Conservation (phyloP, 106 monocot genomes). For the Phalaenopsis aphrodite region DNA sequence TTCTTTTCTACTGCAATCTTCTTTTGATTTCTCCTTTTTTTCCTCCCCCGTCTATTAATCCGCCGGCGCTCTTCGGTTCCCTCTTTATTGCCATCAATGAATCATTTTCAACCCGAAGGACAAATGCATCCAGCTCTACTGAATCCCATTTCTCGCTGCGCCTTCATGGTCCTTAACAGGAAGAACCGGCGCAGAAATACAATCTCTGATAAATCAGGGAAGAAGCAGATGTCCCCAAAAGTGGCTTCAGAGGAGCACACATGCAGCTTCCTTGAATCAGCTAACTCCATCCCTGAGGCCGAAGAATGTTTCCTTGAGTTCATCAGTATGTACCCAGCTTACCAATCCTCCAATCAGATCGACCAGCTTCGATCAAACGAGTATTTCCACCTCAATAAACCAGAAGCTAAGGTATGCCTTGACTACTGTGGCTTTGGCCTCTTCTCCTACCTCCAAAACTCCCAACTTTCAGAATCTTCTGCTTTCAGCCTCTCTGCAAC, state of each 20-base stretch:
- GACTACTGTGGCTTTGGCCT: constrained; percentile 72
- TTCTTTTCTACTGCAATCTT: too few relatives aligned
- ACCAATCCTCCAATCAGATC: constrained; percentile 38
- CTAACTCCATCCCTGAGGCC: constrained; percentile 34
- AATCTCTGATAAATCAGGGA: background rate
- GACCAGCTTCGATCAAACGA: constrained; percentile 37
- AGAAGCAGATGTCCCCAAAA: constrained; percentile 11
- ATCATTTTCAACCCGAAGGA: background rate
- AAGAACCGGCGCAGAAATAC: constrained; percentile 4
- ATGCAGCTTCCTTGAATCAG: constrained; percentile 20
- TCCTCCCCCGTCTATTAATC: background rate
- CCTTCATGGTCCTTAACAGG: constrained; percentile 59
- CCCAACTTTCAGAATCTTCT: constrained; percentile 31
- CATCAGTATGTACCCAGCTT: constrained; percentile 54
- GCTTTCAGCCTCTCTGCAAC: constrained; percentile 51
- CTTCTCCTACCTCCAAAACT: constrained; percentile 53
- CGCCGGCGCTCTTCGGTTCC: background rate
- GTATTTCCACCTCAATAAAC: constrained; percentile 40
- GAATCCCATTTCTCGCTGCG: constrained; percentile 92
- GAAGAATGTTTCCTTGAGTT: constrained; percentile 38
- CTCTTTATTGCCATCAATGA: background rate
- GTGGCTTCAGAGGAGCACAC: constrained; percentile 12
- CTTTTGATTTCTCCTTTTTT: too few relatives aligned
- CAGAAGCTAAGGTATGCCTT: constrained; percentile 45
- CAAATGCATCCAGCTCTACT: constrained; percentile 86